phyloP scores from a whole-genome alignment of 1,284 basidiomycete genomes.

The Irpex lacteus region DNA sequence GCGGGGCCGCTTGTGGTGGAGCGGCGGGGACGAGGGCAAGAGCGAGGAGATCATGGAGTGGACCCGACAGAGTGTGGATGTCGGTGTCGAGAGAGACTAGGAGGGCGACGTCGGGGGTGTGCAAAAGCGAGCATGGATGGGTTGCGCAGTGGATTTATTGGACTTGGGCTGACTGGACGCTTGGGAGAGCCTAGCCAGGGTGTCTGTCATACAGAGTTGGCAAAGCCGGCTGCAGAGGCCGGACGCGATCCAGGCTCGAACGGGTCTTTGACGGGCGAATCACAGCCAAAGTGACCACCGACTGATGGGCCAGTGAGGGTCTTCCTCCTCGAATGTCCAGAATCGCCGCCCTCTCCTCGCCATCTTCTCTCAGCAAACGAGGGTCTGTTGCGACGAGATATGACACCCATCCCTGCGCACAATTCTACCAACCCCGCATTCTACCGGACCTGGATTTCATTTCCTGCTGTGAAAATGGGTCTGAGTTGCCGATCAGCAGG shows the following conservation, averaged over 20 bases:
- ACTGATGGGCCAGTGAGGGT: no score
- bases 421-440: no score
- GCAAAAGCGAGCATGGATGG: conserved; percentile 11
- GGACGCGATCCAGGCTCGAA: background rate
- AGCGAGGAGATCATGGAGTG: background rate
- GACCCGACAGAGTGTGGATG: background rate
- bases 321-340: no score
- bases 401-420: no score
- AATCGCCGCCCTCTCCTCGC: no score
- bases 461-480: no score
- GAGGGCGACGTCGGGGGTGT: conserved; percentile 4
- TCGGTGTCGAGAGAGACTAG: background rate
- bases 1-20: conserved; percentile 34
- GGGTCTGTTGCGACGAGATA: no score
- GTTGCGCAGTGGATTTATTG: conserved; percentile 12
- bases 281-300: no score
- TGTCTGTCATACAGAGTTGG: background rate
- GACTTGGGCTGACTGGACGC: background rate
- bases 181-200: conserved; percentile 6
- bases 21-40: background rate
- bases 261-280: background rate
- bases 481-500: no score
- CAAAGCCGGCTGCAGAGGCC: background rate
- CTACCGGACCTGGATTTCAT: no score
- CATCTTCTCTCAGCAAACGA: no score